These are phyloP conservation scores for Suillus subalutaceus DNA, from an alignment of 768 basidiomycete species.

Conservation along the genomic window DNA sequence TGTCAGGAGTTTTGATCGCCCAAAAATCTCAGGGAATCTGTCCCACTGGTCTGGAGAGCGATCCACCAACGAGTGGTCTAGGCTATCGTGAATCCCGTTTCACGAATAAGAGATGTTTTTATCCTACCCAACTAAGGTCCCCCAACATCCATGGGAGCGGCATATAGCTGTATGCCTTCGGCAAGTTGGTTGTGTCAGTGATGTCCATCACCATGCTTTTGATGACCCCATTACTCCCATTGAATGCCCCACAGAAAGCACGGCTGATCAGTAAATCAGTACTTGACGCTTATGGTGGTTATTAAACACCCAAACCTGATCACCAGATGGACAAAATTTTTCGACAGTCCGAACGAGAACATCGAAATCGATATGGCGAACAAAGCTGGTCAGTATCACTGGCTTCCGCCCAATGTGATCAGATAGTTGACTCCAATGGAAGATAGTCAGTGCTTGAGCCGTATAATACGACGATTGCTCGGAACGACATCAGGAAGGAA, in stretches of 20 bases:
- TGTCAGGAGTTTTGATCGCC: slow-evolving; percentile 52
- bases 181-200: slow-evolving; percentile 23
- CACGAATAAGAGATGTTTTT: neutral
- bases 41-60: slow-evolving; percentile 64
- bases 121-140: slow-evolving; percentile 41
- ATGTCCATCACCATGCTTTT: slow-evolving; percentile 46
- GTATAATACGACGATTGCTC: slow-evolving; percentile 49
- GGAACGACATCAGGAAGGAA: neutral
- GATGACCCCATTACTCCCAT: slow-evolving; percentile 51
- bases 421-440: slow-evolving; percentile 47
- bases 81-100: slow-evolving; percentile 8
- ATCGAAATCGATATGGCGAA: slow-evolving; percentile 42
- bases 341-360: slow-evolving; percentile 44
- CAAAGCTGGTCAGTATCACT: slow-evolving; percentile 41
- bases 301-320: slow-evolving; percentile 29
- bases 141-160: slow-evolving; percentile 48
- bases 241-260: slow-evolving; percentile 43
- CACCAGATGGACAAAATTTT: slow-evolving; percentile 40
- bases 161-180: slow-evolving; percentile 54
- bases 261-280: slow-evolving; percentile 28
- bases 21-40: slow-evolving; percentile 60
- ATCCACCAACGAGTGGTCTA: slow-evolving; percentile 67
- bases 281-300: neutral
- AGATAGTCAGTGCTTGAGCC: slow-evolving; percentile 43
- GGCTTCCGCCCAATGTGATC: slow-evolving; percentile 46